Conservation (phyloP, 495 filamentous ascomycete species). For the Massariosphaeria phaeospora region DNA sequence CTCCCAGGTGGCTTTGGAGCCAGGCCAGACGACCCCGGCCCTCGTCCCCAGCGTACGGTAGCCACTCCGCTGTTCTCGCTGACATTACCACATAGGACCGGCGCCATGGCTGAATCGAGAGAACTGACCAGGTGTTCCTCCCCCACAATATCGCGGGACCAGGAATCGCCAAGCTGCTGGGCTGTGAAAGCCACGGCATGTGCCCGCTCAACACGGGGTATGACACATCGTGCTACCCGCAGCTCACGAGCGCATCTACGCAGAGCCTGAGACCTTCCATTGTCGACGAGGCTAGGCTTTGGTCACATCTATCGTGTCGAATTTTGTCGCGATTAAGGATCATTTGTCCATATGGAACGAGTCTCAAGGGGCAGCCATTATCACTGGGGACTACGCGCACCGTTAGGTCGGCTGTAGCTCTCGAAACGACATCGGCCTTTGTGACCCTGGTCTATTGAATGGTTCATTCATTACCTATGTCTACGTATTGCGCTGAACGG, state of each 20-base stretch:
- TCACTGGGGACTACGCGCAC: no score
- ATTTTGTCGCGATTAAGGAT: no score
- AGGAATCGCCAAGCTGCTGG: conserved; percentile 10
- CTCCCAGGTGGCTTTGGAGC: background rate
- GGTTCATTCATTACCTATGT: background rate
- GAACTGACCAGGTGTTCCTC: conserved; percentile 13
- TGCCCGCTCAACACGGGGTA: background rate
- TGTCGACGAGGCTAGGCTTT: background rate
- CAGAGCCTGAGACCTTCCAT: background rate
- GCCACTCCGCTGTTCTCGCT: background rate
- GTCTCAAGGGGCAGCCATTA: no score
- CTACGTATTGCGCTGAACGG: no score
- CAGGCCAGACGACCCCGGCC: background rate
- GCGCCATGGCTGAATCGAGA: conserved; percentile 9
- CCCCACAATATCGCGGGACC: conserved; percentile 21
- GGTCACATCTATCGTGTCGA: no score
- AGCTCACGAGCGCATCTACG: background rate
- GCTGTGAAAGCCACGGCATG: no score
- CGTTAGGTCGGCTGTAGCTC: no score
- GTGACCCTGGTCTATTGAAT: background rate
- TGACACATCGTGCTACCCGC: conserved; percentile 13
- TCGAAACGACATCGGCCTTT: conserved; percentile 7
- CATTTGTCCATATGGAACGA: no score
- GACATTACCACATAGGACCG: background rate
- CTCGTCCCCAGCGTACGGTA: conserved; percentile 6